A percentile compares a stretch with the other conserved stretches of the same genome.
phyloP scores from a whole-genome alignment of 257 asterid species.

The Nicotiana knightiana region DNA sequence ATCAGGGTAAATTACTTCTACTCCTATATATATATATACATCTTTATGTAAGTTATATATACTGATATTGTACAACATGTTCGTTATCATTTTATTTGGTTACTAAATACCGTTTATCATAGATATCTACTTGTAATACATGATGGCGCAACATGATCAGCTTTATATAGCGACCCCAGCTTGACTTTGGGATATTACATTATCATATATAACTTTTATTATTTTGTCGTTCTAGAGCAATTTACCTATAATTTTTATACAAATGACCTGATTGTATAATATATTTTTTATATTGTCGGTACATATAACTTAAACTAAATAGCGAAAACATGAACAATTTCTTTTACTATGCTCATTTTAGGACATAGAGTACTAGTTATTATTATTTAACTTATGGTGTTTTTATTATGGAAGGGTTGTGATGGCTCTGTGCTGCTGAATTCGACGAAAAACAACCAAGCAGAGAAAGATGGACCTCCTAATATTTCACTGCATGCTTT shows the following conservation, averaged over 20 bases:
- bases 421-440: constrained; percentile 78
- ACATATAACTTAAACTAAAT: neutral
- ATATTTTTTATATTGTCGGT: neutral
- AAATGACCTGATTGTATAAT: neutral
- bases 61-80: too few relatives aligned
- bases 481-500: constrained; percentile 80
- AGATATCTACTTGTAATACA: too few relatives aligned
- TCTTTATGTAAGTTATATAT: too few relatives aligned
- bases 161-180: too few relatives aligned
- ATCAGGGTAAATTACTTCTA: constrained; percentile 39
- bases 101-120: too few relatives aligned
- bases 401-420: constrained; percentile 53
- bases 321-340: neutral
- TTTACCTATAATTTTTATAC: neutral
- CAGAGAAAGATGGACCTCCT: constrained; percentile 83
- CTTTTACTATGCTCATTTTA: neutral
- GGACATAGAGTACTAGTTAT: too few relatives aligned
- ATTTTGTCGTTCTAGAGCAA: neutral
- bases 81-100: too few relatives aligned
- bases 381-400: too few relatives aligned
- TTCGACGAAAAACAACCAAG: constrained; percentile 36
- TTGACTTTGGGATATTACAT: too few relatives aligned
- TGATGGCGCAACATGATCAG: too few relatives aligned
- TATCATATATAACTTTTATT: too few relatives aligned
- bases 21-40: neutral